Percentiles rank a stretch among this genome's conserved stretches.
phyloP scores from a whole-genome alignment of 169 alveolate genomes.

The Plasmodium knowlesi region DNA sequence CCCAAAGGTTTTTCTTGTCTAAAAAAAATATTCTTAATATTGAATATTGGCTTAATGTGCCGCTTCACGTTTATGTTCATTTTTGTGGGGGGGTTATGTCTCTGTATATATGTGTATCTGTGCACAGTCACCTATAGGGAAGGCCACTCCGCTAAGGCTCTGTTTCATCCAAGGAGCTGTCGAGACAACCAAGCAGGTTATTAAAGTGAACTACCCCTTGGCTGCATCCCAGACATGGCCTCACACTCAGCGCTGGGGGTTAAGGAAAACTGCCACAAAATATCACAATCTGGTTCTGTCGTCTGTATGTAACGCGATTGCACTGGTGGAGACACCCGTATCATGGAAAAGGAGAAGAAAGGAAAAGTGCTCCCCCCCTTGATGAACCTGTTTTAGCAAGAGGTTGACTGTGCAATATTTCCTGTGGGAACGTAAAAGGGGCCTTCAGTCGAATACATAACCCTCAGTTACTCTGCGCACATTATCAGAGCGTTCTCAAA shows the following conservation, averaged over 20 bases:
- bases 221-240: background rate
- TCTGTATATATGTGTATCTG: conserved; percentile 2
- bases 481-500: background rate
- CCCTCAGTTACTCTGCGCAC: background rate
- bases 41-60: conserved; percentile 30
- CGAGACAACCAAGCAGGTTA: background rate
- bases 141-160: background rate
- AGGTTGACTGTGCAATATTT: background rate
- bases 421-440: background rate
- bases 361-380: background rate
- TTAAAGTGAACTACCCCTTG: background rate
- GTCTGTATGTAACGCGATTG: background rate
- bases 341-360: background rate
- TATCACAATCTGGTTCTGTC: background rate
- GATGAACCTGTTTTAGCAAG: background rate
- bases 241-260: background rate
- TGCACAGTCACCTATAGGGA: background rate
- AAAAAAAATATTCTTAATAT: conserved; percentile 36
- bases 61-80: conserved; percentile 29
- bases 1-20: background rate
- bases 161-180: background rate
- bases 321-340: background rate
- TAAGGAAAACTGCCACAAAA: background rate
- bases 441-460: background rate
- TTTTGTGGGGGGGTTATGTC: background rate